Base-by-base conservation (phyloP, 164 flowering plant genomes). In the Kalanchoe fedtschenkoi region DNA sequence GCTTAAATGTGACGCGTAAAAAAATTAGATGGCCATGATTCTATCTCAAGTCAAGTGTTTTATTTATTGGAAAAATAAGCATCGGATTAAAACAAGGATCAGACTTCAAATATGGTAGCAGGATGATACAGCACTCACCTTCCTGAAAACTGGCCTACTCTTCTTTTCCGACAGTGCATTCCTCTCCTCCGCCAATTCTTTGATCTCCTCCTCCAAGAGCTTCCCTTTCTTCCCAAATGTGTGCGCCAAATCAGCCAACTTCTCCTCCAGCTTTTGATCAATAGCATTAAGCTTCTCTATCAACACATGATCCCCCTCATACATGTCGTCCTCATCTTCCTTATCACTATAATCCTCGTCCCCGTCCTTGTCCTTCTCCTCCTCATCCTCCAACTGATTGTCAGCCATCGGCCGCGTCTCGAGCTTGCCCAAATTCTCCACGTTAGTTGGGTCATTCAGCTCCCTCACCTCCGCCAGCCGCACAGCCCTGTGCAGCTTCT, bases 181-280 rank as follows among this genome's bases (percentile, higher is more conserved):
- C 66, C 97, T 86, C 72, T 93, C 97, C 71, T 93, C 96, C 6
- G 97, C 97, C 38, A 93, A 92, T 64, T 85, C 83, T 70, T 81
- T 83, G 16, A 90, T 90, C 73, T 93, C 97, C 65, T 90, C 95
- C 77, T 90, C 97, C 39, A 93, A 71, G 68, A 71, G 67, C 71
- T 75, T 88, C 0, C 97, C 97, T 69, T 82, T 88, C 80, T 75
- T 90, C 58, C 99, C 99, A 72, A 90, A 93, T 16, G 97, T 93
- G 64, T 80, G 78, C 56, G 85, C 97, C 76, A 93, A 77, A 42
- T 75, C 83, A 5, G 84, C 85, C 6, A 93, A 76, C 78, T 93
- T 93, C 71, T 78, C 78, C 66, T 93, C 95, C 53, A 93, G 89
- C 67, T 76, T 71, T 78, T 78, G 78, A 72, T 93, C 99, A 26